Conservation (phyloP, 2,329 filamentous ascomycete genomes). For the Pseudocercospora vitis region DNA sequence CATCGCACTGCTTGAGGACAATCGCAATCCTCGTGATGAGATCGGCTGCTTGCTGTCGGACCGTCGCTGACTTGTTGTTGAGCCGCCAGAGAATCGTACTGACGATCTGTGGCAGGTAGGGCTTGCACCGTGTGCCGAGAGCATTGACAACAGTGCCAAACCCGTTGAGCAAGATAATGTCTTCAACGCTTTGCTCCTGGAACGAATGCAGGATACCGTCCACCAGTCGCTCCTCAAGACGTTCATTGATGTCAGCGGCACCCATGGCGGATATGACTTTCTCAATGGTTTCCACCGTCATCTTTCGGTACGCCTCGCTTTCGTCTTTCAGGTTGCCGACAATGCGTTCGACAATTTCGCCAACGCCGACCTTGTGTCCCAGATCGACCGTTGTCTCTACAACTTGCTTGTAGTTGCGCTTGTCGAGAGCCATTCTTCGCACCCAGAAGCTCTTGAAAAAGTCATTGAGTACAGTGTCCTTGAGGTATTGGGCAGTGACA, state of each 20-base stretch:
- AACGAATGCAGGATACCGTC: constrained; percentile 95
- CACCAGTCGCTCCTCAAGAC: constrained; percentile 88
- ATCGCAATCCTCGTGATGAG: constrained; percentile 95
- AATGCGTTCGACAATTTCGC: constrained; percentile 89
- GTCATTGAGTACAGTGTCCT: constrained; percentile 89
- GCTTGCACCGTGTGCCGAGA: constrained; percentile 88
- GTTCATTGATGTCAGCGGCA: constrained; percentile 88
- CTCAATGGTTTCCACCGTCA: constrained; percentile 97
- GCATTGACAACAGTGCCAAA: constrained; percentile 98
- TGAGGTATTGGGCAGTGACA: constrained; percentile 90
- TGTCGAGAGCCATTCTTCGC: constrained; percentile 91
- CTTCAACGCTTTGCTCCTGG: constrained; percentile 96
- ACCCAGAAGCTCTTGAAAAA: constrained; percentile 99
- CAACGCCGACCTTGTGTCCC: constrained; percentile 94
- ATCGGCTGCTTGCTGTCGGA: constrained; percentile 94
- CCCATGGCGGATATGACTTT: constrained; percentile 92
- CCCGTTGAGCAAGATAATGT: constrained; percentile 92
- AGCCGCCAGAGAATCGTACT: constrained; percentile 93
- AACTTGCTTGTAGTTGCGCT: constrained; percentile 95
- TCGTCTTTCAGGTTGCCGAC: constrained; percentile 97
- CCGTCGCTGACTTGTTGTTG: constrained; percentile 97
- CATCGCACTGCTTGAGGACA: constrained; percentile 98
- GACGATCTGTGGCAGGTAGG: constrained; percentile 94
- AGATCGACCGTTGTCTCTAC: constrained; percentile 98
- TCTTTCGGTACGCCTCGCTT: constrained; percentile 96